These are phyloP conservation scores for Colletotrichum paranaense DNA, from an alignment of 2,329 filamentous ascomycete species.

Conservation along the genomic window DNA sequence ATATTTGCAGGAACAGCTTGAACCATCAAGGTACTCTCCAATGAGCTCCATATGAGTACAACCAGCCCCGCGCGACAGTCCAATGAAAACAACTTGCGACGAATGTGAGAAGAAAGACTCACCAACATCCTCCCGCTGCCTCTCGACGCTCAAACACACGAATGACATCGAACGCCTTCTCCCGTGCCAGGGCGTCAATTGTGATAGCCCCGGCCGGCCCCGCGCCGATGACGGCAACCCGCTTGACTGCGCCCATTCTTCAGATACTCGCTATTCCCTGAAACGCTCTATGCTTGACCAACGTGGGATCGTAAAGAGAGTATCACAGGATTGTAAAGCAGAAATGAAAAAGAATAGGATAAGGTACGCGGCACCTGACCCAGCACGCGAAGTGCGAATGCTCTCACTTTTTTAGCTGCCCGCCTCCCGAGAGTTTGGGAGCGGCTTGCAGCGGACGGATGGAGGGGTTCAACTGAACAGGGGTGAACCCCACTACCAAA, in stretches of 20 bases:
- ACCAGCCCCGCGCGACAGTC: background rate
- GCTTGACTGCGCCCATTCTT: conserved; percentile 40
- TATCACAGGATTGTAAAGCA: background rate
- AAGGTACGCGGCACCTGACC: background rate
- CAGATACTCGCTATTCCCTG: background rate
- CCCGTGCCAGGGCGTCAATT: conserved; percentile 69
- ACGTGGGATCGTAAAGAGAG: background rate
- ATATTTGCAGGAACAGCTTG: background rate
- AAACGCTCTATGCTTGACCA: background rate
- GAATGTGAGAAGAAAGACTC: conserved; percentile 36
- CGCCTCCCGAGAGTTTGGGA: conserved; percentile 8
- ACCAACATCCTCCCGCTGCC: conserved; percentile 71
- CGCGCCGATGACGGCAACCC: conserved; percentile 70
- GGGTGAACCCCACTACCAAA: background rate
- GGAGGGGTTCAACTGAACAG: background rate
- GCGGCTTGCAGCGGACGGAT: conserved; percentile 1
- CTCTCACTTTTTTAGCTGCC: conserved; percentile 9
- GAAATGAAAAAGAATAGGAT: background rate
- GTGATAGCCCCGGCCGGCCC: conserved; percentile 71
- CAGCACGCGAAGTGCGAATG: background rate
- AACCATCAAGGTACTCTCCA: conserved; percentile 17
- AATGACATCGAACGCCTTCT: conserved; percentile 68
- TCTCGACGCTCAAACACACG: conserved; percentile 72
- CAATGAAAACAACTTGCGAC: background rate
- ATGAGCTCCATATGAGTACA: background rate